Base-by-base conservation (phyloP, 306 rosid genomes). In the Clitoria ternatea region DNA sequence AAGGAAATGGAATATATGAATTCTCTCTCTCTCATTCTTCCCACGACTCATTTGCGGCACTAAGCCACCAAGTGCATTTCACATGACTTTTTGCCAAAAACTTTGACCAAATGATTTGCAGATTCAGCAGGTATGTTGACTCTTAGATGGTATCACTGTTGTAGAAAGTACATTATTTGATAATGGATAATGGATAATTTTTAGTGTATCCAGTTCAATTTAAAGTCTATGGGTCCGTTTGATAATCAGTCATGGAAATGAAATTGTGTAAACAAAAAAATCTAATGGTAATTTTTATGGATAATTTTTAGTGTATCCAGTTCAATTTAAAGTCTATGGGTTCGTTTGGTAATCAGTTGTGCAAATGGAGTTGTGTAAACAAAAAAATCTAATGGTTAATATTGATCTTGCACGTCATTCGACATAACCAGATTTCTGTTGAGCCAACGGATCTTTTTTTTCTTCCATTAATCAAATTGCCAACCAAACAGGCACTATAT, bases 101-200 rank as follows among this genome's bases (percentile, higher is more conserved):
- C 9, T 18, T 2, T 4, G 5, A 45, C 11, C 17, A 17, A 60
- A 45, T 60, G 60, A 59, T 59, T 44, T 45, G 29, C n/a, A n/a
- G n/a, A n/a, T n/a, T n/a, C n/a, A n/a, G 61, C 61, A 22, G 22
- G 61, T 10, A 15, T 72, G 15, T 10, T 56, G 44, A 42, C 66
- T 29, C 12, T 47, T 55, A 7, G 0, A 55, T 12, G 35, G 45
- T 23, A 59, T 49, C 65, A 66, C 65, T 57, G 20, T 37, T 19
- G 33, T 43, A 49, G 69, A 72, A 62, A 32, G 64, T 66, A 48
- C 27, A 56, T 56, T n/a, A 73, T 22, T 57, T 60, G 22, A 36
- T 66, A 53, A 70, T 14, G 20, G 24, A 53, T 6, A 13, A 32
- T n/a, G n/a, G n/a, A n/a, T n/a, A n/a, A n/a, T n/a, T 48, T 72